Percentiles rank a stretch among this genome's conserved stretches.
These are phyloP conservation scores for Decorospora gaudefroyi DNA, from an alignment of 2,329 filamentous ascomycete species.

Conservation along the genomic window DNA sequence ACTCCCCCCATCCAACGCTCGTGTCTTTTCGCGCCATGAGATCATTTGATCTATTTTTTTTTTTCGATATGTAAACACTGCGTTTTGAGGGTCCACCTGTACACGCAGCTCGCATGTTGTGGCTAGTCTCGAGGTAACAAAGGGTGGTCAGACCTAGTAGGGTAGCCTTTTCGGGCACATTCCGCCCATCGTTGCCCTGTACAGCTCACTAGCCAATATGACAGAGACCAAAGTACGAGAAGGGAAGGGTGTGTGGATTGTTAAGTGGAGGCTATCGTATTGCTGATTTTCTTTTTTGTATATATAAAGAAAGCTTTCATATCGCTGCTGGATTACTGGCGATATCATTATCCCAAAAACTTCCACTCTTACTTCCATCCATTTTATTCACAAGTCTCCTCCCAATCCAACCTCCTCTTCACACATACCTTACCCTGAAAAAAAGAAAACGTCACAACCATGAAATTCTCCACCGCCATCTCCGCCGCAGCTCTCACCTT, in stretches of 20 bases:
- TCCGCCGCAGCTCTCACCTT: constrained; percentile 34
- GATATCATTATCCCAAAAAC: constrained; percentile 21
- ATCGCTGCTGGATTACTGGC: constrained; percentile 14
- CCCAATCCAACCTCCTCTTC: background rate
- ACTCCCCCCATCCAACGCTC: constrained; percentile 34
- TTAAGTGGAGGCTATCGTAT: constrained; percentile 17
- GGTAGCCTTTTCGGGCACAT: constrained; percentile 28
- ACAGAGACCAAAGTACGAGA: constrained; percentile 14
- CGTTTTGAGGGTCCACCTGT: constrained; percentile 38
- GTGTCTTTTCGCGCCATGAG: constrained; percentile 39
- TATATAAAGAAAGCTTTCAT: too few relatives aligned
- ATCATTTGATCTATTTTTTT: constrained; percentile 33
- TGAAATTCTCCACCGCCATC: constrained; percentile 41
- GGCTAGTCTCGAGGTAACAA: constrained; percentile 27
- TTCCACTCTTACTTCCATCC: constrained; percentile 3
- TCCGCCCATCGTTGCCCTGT: constrained; percentile 27
- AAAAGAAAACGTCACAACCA: constrained; percentile 24
- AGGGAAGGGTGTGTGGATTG: constrained; percentile 21
- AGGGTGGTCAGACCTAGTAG: constrained; percentile 28
- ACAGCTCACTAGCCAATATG: constrained; percentile 22
- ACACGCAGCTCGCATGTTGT: constrained; percentile 18
- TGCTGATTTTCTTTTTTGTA: too few relatives aligned
- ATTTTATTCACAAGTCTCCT: constrained; percentile 5
- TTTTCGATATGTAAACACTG: constrained; percentile 20
- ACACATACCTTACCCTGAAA: constrained; percentile 4